These are phyloP conservation scores for Boletus barrowsii DNA, from an alignment of 768 basidiomycete species.

Conservation along the genomic window DNA sequence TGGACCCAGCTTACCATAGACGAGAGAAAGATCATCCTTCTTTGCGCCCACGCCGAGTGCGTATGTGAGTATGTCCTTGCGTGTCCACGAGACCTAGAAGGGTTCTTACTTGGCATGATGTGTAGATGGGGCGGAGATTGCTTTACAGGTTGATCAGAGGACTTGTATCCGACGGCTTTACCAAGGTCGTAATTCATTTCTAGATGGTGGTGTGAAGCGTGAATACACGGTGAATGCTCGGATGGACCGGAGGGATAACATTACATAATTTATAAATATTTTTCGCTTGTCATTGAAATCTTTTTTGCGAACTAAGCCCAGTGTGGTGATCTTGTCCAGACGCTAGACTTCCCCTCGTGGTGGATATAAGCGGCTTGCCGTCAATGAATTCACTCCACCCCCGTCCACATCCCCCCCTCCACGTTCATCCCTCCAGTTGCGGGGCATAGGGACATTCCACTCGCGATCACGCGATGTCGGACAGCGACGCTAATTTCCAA, in stretches of 20 bases:
- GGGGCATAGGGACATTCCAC: neutral
- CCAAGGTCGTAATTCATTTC: constrained; percentile 44
- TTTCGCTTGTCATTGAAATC: too few relatives aligned
- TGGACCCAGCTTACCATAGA: constrained; percentile 55
- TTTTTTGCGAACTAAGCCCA: too few relatives aligned
- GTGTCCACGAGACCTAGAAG: constrained; percentile 75
- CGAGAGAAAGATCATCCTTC: constrained; percentile 61
- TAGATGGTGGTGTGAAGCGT: neutral
- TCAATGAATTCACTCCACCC: neutral
- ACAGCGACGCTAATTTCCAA: constrained; percentile 8
- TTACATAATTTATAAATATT: neutral
- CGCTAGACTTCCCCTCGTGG: neutral
- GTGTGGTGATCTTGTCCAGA: too few relatives aligned
- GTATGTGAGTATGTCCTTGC: constrained; percentile 77
- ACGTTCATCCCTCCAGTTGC: constrained; percentile 1
- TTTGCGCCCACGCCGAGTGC: constrained; percentile 82
- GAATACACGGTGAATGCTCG: too few relatives aligned
- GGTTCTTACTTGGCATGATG: neutral
- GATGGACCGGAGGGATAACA: neutral
- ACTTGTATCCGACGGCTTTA: constrained; percentile 60
- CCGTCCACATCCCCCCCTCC: neutral
- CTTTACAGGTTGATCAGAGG: constrained; percentile 52
- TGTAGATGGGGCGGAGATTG: constrained; percentile 1
- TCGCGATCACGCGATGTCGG: constrained; percentile 16
- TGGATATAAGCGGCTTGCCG: constrained; percentile 6